Evolutionary conservation across 2,329 filamentous ascomycete genomes (phyloP).

Genomic region (Fusarium tupiense): DNA sequence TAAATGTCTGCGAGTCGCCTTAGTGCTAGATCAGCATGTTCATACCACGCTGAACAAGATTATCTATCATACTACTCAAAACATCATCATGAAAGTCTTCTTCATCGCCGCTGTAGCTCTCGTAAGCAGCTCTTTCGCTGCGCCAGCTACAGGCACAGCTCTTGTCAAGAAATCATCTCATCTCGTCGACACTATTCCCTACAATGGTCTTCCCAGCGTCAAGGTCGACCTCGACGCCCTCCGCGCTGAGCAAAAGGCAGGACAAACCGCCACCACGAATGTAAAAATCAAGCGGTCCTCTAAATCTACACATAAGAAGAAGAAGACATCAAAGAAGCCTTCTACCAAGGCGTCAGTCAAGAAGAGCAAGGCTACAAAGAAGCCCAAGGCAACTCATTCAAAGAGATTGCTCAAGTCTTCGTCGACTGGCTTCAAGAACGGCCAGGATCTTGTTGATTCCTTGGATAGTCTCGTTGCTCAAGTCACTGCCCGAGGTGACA

Average conservation of each 20-base stretch:
- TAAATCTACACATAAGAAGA: neutral
- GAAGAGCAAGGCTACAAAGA: neutral
- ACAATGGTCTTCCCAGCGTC: neutral
- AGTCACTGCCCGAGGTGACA: neutral
- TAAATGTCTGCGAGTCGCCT: neutral
- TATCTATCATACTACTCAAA: neutral
- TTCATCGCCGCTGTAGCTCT: neutral
- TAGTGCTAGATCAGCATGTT: accelerated
- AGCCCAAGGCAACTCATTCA: neutral
- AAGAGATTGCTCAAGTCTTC: neutral
- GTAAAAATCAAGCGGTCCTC: neutral
- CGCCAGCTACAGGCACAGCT: neutral
- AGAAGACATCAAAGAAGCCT: neutral
- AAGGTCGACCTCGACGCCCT: neutral
- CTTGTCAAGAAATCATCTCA: neutral
- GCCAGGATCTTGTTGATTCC: neutral
- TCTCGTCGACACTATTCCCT: neutral
- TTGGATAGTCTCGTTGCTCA: conserved; percentile 5
- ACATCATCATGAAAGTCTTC: neutral
- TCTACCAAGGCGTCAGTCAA: neutral
- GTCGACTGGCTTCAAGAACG: neutral
- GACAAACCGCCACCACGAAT: neutral
- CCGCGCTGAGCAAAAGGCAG: neutral
- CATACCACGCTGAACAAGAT: too few species aligned
- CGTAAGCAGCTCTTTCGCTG: neutral